Percentiles rank a stretch among this genome's conserved stretches.
These are phyloP conservation scores for Artemisia tridentata DNA, from an alignment of 129 eudicot genomes.

Conservation along the genomic window DNA sequence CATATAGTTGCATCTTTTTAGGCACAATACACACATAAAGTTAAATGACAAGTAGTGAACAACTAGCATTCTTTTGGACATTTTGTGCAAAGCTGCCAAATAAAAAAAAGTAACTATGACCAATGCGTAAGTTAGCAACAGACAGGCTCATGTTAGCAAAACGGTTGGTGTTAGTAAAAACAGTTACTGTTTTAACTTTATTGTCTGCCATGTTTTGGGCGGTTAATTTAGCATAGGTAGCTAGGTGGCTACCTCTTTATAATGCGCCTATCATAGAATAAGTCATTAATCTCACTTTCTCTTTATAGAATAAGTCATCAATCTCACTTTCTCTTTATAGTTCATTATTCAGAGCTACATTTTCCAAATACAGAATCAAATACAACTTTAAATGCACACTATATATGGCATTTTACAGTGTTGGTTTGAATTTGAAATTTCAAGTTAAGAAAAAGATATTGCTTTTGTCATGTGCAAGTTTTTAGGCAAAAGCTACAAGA, in stretches of 20 bases:
- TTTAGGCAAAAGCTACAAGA: not conserved
- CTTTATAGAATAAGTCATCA: not conserved
- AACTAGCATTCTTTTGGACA: not conserved
- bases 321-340: not conserved
- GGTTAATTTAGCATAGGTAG: slow-evolving; percentile 23
- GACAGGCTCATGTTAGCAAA: slow-evolving; percentile 22
- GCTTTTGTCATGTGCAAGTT: slow-evolving; percentile 20
- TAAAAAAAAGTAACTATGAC: not conserved
- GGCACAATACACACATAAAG: not conserved
- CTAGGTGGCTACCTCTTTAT: slow-evolving; percentile 11
- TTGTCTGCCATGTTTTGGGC: slow-evolving; percentile 32
- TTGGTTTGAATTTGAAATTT: too few relatives aligned
- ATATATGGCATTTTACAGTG: not conserved
- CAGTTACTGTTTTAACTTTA: slow-evolving; percentile 29
- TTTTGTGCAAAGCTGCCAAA: slow-evolving; percentile 1
- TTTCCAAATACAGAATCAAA: not conserved
- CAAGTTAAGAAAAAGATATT: too few relatives aligned
- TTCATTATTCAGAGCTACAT: not conserved
- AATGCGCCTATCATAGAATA: slow-evolving; percentile 12
- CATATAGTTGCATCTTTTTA: not conserved
- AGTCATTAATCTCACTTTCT: slow-evolving; percentile 3
- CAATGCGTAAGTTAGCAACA: slow-evolving; percentile 26
- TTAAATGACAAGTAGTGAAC: not conserved
- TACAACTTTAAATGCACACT: slow-evolving; percentile 4
- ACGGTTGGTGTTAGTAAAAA: slow-evolving; percentile 27